phyloP scores from a whole-genome alignment of 306 rosid species.

The Dryas alaskensis region DNA sequence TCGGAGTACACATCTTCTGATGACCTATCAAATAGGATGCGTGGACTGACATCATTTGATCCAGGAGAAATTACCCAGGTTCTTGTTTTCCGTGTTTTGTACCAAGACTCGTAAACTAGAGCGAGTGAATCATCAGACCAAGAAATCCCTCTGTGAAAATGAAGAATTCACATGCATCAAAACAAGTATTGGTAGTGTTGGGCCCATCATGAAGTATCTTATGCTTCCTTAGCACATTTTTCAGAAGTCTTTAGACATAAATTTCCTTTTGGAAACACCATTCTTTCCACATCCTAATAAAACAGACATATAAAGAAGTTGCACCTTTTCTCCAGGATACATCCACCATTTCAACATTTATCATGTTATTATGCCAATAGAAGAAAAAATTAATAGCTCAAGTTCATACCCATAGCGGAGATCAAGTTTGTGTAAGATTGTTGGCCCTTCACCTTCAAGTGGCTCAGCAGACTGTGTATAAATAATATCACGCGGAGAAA shows the following conservation, averaged over 20 bases:
- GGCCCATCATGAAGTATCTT: constrained; percentile 7
- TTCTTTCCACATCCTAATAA: not conserved
- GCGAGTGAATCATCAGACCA: constrained; percentile 95
- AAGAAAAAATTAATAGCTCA: constrained; percentile 9
- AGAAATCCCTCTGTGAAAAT: constrained; percentile 72
- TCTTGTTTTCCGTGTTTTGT: constrained; percentile 69
- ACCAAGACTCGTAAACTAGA: constrained; percentile 96
- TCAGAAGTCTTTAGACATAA: constrained; percentile 9
- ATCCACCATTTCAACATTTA: not conserved
- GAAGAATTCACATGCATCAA: constrained; percentile 19
- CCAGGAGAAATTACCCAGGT: constrained; percentile 94
- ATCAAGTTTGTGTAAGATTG: constrained; percentile 79
- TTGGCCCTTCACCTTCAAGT: constrained; percentile 60
- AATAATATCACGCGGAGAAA: constrained; percentile 91
- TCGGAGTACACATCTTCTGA: constrained; percentile 97
- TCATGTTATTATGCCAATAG: not conserved
- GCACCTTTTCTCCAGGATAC: not conserved
- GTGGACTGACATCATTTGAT: constrained; percentile 57
- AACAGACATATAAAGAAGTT: not conserved
- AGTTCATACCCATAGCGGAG: constrained; percentile 87
- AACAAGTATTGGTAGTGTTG: not conserved
- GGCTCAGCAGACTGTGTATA: constrained; percentile 85
- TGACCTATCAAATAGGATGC: constrained; percentile 87
- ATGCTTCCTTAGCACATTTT: not conserved
- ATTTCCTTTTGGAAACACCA: not conserved